Evolutionary conservation across 495 filamentous ascomycete genomes (phyloP).

Genomic region (Neurospora sp.): DNA sequence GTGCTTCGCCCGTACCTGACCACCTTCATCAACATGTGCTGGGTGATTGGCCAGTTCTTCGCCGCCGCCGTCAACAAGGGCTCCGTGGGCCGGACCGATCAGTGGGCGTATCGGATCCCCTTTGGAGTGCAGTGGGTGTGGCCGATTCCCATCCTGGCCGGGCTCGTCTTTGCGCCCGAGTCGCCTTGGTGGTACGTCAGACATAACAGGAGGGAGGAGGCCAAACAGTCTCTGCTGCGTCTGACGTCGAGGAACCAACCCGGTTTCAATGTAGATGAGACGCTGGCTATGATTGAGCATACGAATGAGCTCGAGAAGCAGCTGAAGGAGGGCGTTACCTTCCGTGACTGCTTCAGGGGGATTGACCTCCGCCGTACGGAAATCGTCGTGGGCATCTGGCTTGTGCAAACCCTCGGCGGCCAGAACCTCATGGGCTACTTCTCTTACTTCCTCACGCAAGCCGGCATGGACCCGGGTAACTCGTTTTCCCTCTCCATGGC

Average conservation of each 20-base stretch:
- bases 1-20: constrained; percentile 55
- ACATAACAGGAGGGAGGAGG: constrained; percentile 43
- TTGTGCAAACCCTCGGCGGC: constrained; percentile 57
- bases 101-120: constrained; percentile 56
- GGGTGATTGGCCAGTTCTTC: constrained; percentile 61
- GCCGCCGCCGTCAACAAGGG: constrained; percentile 52
- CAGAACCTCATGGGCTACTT: constrained; percentile 61
- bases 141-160: constrained; percentile 55
- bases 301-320: constrained; percentile 56
- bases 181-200: constrained; percentile 64
- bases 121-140: constrained; percentile 67
- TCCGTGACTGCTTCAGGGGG: constrained; percentile 58
- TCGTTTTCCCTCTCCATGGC: constrained; percentile 39
- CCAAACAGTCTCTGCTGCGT: constrained; percentile 48
- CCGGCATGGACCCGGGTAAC: constrained; percentile 44
- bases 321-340: constrained; percentile 45
- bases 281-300: constrained; percentile 61
- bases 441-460: constrained; percentile 59
- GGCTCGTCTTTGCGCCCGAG: constrained; percentile 53
- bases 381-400: constrained; percentile 55
- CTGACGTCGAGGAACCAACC: constrained; percentile 43
- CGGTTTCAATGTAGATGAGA: constrained; percentile 51
- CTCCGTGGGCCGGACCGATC: constrained; percentile 38
- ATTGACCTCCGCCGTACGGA: constrained; percentile 56
- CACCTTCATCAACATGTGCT: constrained; percentile 64